A percentile compares a stretch with the other conserved stretches of the same genome.
These are phyloP conservation scores for Flaveria robusta DNA, from an alignment of 129 eudicot genomes.

Conservation along the genomic window DNA sequence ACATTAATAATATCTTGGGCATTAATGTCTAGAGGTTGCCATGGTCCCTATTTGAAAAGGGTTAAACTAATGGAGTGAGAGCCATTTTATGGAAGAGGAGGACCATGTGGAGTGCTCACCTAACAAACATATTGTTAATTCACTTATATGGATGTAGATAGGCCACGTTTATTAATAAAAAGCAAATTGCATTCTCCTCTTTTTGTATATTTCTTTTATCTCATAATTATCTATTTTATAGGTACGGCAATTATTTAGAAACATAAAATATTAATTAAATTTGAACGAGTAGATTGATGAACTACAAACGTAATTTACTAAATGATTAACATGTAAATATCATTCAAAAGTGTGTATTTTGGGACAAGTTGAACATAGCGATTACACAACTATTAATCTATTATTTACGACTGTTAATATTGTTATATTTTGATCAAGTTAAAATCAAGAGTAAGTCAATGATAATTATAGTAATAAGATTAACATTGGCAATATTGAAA, in stretches of 20 bases:
- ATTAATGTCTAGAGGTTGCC: slow-evolving; percentile 39
- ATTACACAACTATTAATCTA: too few relatives aligned
- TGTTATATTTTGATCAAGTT: too few relatives aligned
- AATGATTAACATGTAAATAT: background rate
- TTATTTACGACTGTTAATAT: too few relatives aligned
- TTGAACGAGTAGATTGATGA: background rate
- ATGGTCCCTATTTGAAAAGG: slow-evolving; percentile 38
- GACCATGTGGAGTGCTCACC: slow-evolving; percentile 49
- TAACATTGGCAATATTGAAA: too few relatives aligned
- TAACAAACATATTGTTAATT: slow-evolving; percentile 41
- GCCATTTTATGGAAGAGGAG: slow-evolving; percentile 40
- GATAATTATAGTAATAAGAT: too few relatives aligned
- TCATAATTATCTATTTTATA: background rate
- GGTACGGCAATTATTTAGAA: background rate
- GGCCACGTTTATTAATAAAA: slow-evolving; percentile 45
- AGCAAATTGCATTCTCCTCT: slow-evolving; percentile 11
- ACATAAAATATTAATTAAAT: background rate
- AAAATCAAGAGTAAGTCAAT: too few relatives aligned
- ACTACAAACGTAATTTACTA: background rate
- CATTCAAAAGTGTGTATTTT: too few relatives aligned
- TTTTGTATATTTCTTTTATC: slow-evolving; percentile 15
- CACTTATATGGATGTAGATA: slow-evolving; percentile 51
- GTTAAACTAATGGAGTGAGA: slow-evolving; percentile 37
- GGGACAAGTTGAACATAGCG: too few relatives aligned
- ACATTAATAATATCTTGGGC: slow-evolving; percentile 16